Evolutionary conservation across 176 grass and related monocot genomes (phyloP), one percentile per base, ranked within the genome.

Genomic region (Bothriochloa decipiens): DNA sequence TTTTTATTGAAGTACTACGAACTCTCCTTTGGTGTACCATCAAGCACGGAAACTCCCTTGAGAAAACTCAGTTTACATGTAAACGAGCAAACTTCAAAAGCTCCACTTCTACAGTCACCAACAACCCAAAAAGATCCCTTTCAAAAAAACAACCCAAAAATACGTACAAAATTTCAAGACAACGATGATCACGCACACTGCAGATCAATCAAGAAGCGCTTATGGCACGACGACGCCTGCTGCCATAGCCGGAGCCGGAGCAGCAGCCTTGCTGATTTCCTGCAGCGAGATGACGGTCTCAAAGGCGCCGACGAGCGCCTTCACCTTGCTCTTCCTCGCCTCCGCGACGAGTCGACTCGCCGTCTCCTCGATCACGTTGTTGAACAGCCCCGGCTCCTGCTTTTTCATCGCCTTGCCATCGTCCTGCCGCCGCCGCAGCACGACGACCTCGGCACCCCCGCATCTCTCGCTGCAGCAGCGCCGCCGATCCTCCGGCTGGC

Each of bases 261-360:
- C 29, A 50, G 47, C 64, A 11, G 46, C 42, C 70, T 90, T 83
- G 40, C 82, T 83, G 16, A 70, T 88, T 73, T 90, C 93, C 55
- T 92, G 93, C 40, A 92, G 90, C 2, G 87, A 95, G 83, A 95
- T 92, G 53, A 95, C 85, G 6, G 83, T 90, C 88, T 92, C 87
- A 32, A 94, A 94, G 7, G 92, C 92, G 40, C 87, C 92, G 3
- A 94, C 90, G 15, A 94, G 86, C 20, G 92, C 90, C 87, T 90
- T 95, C 79, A 92, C 93, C 90, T 95, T 95, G 85, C 90, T 92
- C 75, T 86, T 90, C 76, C 90, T 81, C 25, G 85, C 35, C 82
- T 92, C 87, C 0, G 85, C 39, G 11, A 86, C 70, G 41, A 92
- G 90, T 83, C 85, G 83, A 36, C 79, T 94, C 4, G 90, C 85